Conservation (phyloP, 2,329 filamentous ascomycete species). For the Dichotomopilus funicola region DNA sequence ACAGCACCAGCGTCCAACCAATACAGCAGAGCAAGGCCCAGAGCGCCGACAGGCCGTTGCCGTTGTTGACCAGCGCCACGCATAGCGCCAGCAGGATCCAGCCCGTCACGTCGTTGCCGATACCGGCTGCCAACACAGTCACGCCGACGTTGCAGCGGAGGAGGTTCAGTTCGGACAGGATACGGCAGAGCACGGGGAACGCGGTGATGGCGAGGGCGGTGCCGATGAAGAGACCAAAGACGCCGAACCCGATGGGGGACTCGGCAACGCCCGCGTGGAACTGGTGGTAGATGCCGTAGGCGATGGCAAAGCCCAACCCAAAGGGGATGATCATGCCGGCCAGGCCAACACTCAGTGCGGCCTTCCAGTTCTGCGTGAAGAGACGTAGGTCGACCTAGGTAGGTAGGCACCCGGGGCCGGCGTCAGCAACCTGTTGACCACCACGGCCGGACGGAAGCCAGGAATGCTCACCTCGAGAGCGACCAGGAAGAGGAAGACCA, state of each 20-base stretch:
- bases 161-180: constrained; percentile 83
- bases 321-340: constrained; percentile 80
- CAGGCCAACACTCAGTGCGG: constrained; percentile 69
- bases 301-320: constrained; percentile 70
- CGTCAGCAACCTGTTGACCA: background rate
- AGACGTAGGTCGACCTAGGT: constrained; percentile 72
- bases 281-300: constrained; percentile 71
- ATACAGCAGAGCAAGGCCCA: constrained; percentile 73
- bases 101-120: constrained; percentile 84
- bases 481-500: constrained; percentile 82
- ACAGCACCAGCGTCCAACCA: constrained; percentile 70
- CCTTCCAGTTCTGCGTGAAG: constrained; percentile 71
- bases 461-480: constrained; percentile 55
- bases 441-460: background rate
- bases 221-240: constrained; percentile 70
- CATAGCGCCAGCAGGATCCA: constrained; percentile 93
- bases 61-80: constrained; percentile 86
- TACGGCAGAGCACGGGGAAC: constrained; percentile 87
- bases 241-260: constrained; percentile 40
- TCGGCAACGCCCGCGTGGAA: constrained; percentile 40
- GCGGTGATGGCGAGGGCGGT: constrained; percentile 90
- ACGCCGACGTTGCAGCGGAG: constrained; percentile 77
- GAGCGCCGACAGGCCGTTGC: constrained; percentile 71
- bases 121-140: constrained; percentile 82
- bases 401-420: constrained; percentile 39